Conservation (phyloP, 345 rosid species). For the Zanthoxylum bungeanum region DNA sequence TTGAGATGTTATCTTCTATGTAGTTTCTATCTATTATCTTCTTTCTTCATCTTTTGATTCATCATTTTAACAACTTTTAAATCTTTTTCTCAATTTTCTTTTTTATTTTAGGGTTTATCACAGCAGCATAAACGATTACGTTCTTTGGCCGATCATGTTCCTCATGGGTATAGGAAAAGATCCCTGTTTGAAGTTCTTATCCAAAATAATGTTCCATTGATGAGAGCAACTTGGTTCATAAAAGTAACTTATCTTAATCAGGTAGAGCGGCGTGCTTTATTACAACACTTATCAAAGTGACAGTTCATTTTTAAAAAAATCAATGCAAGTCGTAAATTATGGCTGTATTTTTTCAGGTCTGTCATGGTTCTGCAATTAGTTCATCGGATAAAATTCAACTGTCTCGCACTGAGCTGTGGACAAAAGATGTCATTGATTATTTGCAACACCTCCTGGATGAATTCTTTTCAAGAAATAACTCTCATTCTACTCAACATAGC, state of each 20-base stretch:
- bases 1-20: too few species aligned
- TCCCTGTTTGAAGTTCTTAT: conserved; percentile 85
- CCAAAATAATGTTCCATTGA: conserved; percentile 89
- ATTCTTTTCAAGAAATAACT: conserved; percentile 53
- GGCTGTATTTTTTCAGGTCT: conserved; percentile 55
- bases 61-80: neutral
- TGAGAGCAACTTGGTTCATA: conserved; percentile 95
- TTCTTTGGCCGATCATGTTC: conserved; percentile 88
- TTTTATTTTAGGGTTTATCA: conserved; percentile 55
- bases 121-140: conserved; percentile 85
- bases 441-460: conserved; percentile 85
- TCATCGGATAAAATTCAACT: conserved; percentile 64
- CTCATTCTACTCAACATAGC: conserved; percentile 54
- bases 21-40: neutral
- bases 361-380: conserved; percentile 57
- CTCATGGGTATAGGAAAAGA: conserved; percentile 73
- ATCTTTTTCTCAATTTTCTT: conserved; percentile 4
- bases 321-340: conserved; percentile 22
- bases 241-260: conserved; percentile 97
- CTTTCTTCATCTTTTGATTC: conserved; percentile 4
- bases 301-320: neutral
- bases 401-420: conserved; percentile 87
- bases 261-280: conserved; percentile 37
- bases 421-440: conserved; percentile 91
- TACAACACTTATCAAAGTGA: neutral